A percentile compares a stretch with the other conserved stretches of the same genome.
Evolutionary conservation across 108 stramenopile species (phyloP).

Genomic region (Epithemia pelagica): DNA sequence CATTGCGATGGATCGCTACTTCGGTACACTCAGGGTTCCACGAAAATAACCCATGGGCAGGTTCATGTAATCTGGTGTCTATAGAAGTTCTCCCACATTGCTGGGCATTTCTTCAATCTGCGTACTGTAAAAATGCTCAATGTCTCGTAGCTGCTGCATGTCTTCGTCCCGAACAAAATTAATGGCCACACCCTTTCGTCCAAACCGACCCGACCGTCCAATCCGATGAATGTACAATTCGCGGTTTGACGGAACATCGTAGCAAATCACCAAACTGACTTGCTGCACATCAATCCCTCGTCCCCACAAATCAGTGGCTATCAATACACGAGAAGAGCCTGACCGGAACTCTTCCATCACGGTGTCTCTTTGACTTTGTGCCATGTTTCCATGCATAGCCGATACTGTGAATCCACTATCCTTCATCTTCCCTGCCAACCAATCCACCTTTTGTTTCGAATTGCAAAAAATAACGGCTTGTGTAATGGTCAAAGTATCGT

Average conservation of each 20-base stretch:
- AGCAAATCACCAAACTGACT: conserved; percentile 97
- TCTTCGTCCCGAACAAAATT: conserved; percentile 98
- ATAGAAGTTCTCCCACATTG: conserved; percentile 86
- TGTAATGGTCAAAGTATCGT: conserved; percentile 98
- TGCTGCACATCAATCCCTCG: conserved; percentile 99
- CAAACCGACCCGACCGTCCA: conserved; percentile 96
- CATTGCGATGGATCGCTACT: too few species aligned
- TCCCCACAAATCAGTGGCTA: conserved; percentile 98
- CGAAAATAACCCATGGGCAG: too few species aligned
- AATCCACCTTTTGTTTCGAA: conserved; percentile 96
- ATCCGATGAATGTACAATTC: conserved; percentile 98
- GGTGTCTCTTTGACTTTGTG: conserved; percentile 84
- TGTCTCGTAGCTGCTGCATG: conserved; percentile 82
- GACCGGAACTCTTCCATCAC: conserved; percentile 98
- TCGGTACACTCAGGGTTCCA: too few species aligned
- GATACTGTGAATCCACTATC: conserved; percentile 95
- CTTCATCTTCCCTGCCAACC: conserved; percentile 92
- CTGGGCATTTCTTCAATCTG: conserved; percentile 97
- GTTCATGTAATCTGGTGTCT: too few species aligned
- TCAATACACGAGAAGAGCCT: conserved; percentile 91
- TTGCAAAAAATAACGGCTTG: conserved; percentile 99
- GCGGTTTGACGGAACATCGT: conserved; percentile 93
- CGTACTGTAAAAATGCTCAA: conserved; percentile 96
- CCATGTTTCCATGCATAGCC: conserved; percentile 98
- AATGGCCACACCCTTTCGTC: conserved; percentile 98